Evolutionary conservation across 176 grass and related monocot species (phyloP).

Genomic region (Phyllostachys edulis): DNA sequence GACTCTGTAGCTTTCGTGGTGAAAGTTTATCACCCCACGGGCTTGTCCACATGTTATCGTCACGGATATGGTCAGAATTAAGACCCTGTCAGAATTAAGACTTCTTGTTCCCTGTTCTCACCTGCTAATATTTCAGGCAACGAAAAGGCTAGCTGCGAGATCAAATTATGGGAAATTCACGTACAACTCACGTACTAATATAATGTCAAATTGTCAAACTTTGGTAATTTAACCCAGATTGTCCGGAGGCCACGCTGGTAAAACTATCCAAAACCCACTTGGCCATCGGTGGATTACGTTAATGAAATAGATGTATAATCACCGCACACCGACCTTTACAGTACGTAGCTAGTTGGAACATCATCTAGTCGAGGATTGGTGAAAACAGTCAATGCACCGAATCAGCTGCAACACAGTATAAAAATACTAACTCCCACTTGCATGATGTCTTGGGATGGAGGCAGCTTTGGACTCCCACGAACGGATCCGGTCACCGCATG

Average conservation of each 20-base stretch:
- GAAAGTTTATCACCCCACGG: background rate
- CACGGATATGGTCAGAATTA: background rate
- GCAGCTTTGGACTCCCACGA: background rate
- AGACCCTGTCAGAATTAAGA: background rate
- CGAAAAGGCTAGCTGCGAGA: background rate
- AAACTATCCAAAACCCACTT: background rate
- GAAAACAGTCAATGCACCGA: background rate
- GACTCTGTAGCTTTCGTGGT: background rate
- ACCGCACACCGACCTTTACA: no score
- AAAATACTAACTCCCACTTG: background rate
- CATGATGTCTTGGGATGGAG: background rate
- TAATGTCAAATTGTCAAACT: background rate
- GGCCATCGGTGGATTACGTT: background rate
- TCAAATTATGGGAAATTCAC: background rate
- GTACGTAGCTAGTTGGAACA: background rate
- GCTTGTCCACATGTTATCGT: background rate
- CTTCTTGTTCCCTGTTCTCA: background rate
- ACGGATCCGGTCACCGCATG: no score
- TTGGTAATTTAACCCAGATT: background rate
- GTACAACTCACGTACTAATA: background rate
- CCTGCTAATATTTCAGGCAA: background rate
- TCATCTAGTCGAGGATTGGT: background rate
- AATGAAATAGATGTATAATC: background rate
- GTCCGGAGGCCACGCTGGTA: background rate
- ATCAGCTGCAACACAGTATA: background rate